These are phyloP conservation scores for Seiridium cupressi DNA, from an alignment of 2,329 filamentous ascomycete species.

Conservation along the genomic window DNA sequence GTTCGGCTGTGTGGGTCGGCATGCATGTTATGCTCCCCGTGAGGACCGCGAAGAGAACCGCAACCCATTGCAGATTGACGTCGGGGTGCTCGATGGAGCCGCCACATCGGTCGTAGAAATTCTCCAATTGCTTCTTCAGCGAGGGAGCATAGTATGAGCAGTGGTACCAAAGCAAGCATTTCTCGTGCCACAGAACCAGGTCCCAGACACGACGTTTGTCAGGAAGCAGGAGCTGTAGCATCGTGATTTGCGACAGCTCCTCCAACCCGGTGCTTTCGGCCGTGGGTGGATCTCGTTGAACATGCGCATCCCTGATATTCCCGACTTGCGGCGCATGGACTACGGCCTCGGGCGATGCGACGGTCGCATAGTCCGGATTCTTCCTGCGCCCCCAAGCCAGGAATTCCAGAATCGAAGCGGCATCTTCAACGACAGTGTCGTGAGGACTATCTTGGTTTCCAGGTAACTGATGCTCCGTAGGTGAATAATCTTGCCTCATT, in stretches of 20 bases:
- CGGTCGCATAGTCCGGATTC: constrained; percentile 24
- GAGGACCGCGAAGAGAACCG: constrained; percentile 42
- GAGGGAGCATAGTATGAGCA: constrained; percentile 23
- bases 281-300: neutral
- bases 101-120: constrained; percentile 32
- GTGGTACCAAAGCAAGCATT: constrained; percentile 24
- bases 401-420: constrained; percentile 45
- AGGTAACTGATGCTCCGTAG: too few relatives aligned
- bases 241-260: constrained; percentile 6
- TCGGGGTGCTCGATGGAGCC: constrained; percentile 29
- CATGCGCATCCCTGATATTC: constrained; percentile 8
- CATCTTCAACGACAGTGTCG: constrained; percentile 34
- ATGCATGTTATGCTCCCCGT: constrained; percentile 40
- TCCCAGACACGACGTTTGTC: constrained; percentile 15
- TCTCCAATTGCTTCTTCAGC: constrained; percentile 34
- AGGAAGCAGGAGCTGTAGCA: constrained; percentile 21
- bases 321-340: constrained; percentile 3
- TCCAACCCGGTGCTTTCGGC: constrained; percentile 9
- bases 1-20: constrained; percentile 27
- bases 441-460: constrained; percentile 10
- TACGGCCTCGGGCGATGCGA: constrained; percentile 16
- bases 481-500: neutral
- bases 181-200: constrained; percentile 20
- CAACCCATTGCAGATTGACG: constrained; percentile 42
- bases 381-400: constrained; percentile 46